phyloP scores from a whole-genome alignment of 257 asterid genomes.

The Echium plantagineum region DNA sequence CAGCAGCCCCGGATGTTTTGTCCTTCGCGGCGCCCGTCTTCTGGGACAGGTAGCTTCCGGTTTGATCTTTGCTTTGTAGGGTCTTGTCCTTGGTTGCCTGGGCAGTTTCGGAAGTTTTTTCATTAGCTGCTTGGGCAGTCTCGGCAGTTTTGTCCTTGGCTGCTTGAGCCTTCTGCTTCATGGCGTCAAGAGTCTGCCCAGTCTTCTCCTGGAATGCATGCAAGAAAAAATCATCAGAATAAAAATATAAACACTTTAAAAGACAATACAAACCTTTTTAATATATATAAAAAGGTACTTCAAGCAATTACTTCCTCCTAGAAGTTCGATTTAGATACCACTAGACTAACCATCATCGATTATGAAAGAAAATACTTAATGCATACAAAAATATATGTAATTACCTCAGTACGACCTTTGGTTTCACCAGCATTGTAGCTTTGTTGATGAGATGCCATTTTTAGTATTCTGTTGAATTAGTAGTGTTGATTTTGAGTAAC shows the following conservation, averaged over 20 bases:
- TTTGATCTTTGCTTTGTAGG: slow-evolving; percentile 14
- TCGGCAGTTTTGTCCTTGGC: slow-evolving; percentile 31
- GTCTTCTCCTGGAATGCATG: slow-evolving; percentile 41
- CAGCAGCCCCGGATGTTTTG: slow-evolving; percentile 6
- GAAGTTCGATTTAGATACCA: too few species aligned
- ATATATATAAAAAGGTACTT: too few species aligned
- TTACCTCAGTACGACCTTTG: slow-evolving; percentile 71
- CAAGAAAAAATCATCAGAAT: slow-evolving; percentile 6
- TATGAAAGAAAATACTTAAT: too few species aligned
- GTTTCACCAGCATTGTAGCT: slow-evolving; percentile 66
- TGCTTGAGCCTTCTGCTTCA: slow-evolving; percentile 42
- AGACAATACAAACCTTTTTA: too few species aligned
- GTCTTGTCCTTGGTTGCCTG: slow-evolving; percentile 11
- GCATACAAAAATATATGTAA: too few species aligned
- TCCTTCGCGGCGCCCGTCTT: slow-evolving; percentile 24
- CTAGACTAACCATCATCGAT: too few species aligned
- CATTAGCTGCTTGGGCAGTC: slow-evolving; percentile 13
- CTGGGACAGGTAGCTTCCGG: slow-evolving; percentile 16
- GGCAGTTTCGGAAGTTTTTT: slow-evolving; percentile 19
- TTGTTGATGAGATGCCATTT: slow-evolving; percentile 58
- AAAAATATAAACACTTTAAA: too few species aligned
- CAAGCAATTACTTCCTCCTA: too few species aligned
- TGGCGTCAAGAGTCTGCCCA: slow-evolving; percentile 33
- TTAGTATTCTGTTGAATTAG: neutral
- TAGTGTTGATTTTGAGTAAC: too few species aligned